phyloP scores from a whole-genome alignment of 1,284 basidiomycete species.

The Boletellus deceptivus region DNA sequence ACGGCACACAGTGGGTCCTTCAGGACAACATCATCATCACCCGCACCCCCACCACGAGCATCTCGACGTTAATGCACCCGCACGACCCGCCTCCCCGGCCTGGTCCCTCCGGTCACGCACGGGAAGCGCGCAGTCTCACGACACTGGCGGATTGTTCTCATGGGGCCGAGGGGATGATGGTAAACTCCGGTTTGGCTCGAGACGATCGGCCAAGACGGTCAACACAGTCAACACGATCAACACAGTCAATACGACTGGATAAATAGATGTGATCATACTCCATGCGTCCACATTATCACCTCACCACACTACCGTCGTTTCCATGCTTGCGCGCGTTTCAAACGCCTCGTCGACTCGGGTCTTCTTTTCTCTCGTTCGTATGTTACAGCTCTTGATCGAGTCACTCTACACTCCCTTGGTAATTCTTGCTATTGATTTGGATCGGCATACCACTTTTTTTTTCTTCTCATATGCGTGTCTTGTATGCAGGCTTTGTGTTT shows the following conservation, averaged over 20 bases:
- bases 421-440: slow-evolving; percentile 29
- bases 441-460: slow-evolving; percentile 13
- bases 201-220: slow-evolving; percentile 58
- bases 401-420: slow-evolving; percentile 32
- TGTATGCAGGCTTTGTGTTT: slow-evolving; percentile 12
- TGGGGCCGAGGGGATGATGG: slow-evolving; percentile 55
- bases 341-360: not conserved
- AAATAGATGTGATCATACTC: slow-evolving; percentile 9
- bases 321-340: slow-evolving; percentile 9
- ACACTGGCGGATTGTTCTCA: slow-evolving; percentile 61
- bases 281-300: not conserved
- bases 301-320: not conserved
- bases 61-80: slow-evolving; percentile 46
- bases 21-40: slow-evolving; percentile 55
- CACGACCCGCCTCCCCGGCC: slow-evolving; percentile 68
- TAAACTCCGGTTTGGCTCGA: slow-evolving; percentile 67
- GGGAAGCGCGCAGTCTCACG: slow-evolving; percentile 65
- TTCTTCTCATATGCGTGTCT: slow-evolving; percentile 8
- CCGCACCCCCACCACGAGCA: slow-evolving; percentile 54
- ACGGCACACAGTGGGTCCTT: slow-evolving; percentile 74
- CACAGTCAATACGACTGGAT: slow-evolving; percentile 20
- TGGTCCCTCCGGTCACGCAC: slow-evolving; percentile 79
- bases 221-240: slow-evolving; percentile 29
- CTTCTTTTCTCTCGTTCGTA: slow-evolving; percentile 2
- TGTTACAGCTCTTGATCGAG: slow-evolving; percentile 18